Percentiles rank a stretch among this genome's conserved stretches.
Conservation (phyloP, 2,329 filamentous ascomycete genomes). For the Mycocentrospora acerina region DNA sequence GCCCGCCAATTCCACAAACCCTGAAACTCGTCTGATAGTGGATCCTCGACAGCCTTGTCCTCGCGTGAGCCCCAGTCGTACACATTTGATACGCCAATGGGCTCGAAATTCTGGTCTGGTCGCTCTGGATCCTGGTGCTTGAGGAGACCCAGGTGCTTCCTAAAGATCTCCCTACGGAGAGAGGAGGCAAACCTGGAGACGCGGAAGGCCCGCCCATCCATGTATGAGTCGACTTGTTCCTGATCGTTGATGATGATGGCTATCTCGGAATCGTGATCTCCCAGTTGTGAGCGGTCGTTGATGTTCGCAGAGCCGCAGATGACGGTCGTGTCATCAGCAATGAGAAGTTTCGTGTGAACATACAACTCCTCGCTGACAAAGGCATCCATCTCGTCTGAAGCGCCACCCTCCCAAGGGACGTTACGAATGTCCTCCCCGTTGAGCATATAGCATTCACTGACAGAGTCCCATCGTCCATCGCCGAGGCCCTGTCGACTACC, state of each 20-base stretch:
- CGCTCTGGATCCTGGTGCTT: slow-evolving; percentile 69
- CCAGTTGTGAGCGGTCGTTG: slow-evolving; percentile 75
- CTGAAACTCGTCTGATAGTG: slow-evolving; percentile 68
- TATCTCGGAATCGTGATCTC: slow-evolving; percentile 83
- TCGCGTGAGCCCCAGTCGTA: slow-evolving; percentile 52
- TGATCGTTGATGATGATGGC: slow-evolving; percentile 86
- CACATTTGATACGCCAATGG: slow-evolving; percentile 57
- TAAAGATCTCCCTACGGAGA: slow-evolving; percentile 81
- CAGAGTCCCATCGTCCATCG: slow-evolving; percentile 68
- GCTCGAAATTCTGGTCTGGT: slow-evolving; percentile 59
- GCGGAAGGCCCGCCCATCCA: slow-evolving; percentile 71
- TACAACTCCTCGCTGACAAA: slow-evolving; percentile 66
- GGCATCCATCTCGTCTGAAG: slow-evolving; percentile 59
- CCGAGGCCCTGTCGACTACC: slow-evolving; percentile 48
- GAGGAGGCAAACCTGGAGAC: slow-evolving; percentile 77
- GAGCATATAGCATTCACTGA: slow-evolving; percentile 82
- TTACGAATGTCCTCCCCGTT: slow-evolving; percentile 68
- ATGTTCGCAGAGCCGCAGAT: slow-evolving; percentile 78
- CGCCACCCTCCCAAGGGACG: slow-evolving; percentile 60
- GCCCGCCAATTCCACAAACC: slow-evolving; percentile 74
- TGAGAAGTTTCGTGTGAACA: slow-evolving; percentile 70
- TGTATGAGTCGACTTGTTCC: slow-evolving; percentile 66
- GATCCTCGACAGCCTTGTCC: slow-evolving; percentile 67
- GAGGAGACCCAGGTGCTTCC: slow-evolving; percentile 86
- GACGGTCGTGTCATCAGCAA: slow-evolving; percentile 78